Percentiles rank a stretch among this genome's conserved stretches.
Conservation (phyloP, 2,329 filamentous ascomycete species). For the Lecanosticta acicola region DNA sequence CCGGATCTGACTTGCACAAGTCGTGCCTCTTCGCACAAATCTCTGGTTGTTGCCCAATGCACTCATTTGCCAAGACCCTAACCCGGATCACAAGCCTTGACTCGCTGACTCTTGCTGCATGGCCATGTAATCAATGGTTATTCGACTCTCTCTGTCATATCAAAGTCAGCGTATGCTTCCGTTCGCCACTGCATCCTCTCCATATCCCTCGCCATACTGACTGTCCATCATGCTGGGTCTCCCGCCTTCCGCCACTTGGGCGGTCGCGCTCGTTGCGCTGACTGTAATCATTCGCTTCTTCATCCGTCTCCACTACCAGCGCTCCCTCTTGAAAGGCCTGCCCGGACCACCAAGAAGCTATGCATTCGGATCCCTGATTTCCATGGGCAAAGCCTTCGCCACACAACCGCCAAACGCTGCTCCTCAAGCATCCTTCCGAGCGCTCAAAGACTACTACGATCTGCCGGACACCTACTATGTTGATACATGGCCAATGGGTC, state of each 20-base stretch:
- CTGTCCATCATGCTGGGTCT: conserved; percentile 13
- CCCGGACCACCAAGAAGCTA: conserved; percentile 40
- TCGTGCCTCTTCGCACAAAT: no score
- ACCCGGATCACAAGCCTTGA: no score
- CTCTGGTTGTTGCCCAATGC: no score
- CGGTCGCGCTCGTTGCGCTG: conserved; percentile 20
- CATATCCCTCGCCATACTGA: background rate
- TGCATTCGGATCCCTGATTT: conserved; percentile 38
- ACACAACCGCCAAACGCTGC: conserved; percentile 34
- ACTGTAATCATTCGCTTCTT: conserved; percentile 25
- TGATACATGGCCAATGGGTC: conserved; percentile 41
- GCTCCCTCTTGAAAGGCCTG: conserved; percentile 23
- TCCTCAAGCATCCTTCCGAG: conserved; percentile 33
- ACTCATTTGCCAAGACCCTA: no score
- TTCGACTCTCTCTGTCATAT: no score
- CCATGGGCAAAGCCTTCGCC: conserved; percentile 34
- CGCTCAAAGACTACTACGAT: conserved; percentile 35
- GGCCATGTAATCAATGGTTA: no score
- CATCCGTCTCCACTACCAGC: conserved; percentile 22
- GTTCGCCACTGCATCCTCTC: no score
- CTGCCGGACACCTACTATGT: conserved; percentile 39
- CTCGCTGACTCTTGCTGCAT: no score
- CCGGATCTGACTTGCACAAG: no score
- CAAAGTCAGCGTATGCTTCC: no score
- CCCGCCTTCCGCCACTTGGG: conserved; percentile 17